Conservation (phyloP, 305 asterid species). For the Stenogyne calaminthoides region DNA sequence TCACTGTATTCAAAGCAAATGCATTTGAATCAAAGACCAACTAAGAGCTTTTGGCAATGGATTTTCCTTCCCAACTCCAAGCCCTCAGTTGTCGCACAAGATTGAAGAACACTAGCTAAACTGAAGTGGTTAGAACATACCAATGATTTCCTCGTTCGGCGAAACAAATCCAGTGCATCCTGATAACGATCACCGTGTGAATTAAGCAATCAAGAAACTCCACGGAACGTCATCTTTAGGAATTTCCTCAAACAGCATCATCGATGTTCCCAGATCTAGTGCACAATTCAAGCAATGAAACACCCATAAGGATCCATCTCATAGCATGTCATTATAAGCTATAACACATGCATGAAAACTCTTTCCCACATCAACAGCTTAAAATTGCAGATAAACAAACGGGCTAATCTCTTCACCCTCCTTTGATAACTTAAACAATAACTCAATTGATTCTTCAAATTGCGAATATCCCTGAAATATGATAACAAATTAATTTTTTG, state of each 20-base stretch:
- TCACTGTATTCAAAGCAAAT: too few relatives aligned
- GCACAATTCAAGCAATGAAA: conserved; percentile 83
- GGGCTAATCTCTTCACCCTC: conserved; percentile 80
- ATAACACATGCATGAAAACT: conserved; percentile 60
- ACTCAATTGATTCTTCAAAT: conserved; percentile 7
- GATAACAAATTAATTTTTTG: conserved; percentile 76
- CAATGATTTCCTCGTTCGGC: conserved; percentile 51
- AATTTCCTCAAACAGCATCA: conserved; percentile 73
- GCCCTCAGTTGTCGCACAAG: conserved; percentile 42
- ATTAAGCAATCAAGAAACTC: too few relatives aligned
- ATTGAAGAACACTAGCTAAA: conserved; percentile 79
- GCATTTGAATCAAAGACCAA: too few relatives aligned
- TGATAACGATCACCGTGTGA: conserved; percentile 67
- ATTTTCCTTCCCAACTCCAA: too few relatives aligned
- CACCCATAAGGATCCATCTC: conserved; percentile 75
- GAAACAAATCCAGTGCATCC: too few relatives aligned
- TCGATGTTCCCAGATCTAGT: conserved; percentile 56
- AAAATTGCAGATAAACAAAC: conserved; percentile 62
- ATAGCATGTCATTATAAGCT: conserved; percentile 54
- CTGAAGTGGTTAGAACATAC: conserved; percentile 81
- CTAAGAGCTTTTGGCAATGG: too few relatives aligned
- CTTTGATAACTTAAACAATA: conserved; percentile 55
- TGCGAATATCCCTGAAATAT: too few relatives aligned
- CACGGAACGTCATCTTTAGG: too few relatives aligned
- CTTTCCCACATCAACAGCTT: conserved; percentile 52